Conservation (phyloP, 176 grass and related monocot genomes). For the Aegilops longissima region DNA sequence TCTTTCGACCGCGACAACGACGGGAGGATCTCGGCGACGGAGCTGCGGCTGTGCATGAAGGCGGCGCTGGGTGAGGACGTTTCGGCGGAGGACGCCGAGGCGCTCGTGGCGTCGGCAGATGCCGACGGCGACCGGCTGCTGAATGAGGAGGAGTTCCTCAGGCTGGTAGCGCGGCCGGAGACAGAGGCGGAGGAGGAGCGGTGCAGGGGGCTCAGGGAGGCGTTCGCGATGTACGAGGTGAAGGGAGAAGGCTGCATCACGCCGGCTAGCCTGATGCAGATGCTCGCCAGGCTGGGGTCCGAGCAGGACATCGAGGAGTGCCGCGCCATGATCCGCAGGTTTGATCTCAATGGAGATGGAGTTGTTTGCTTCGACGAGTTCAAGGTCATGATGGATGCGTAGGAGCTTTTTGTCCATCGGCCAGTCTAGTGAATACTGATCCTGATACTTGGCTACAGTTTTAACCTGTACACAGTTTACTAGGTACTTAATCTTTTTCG, state of each 20-base stretch:
- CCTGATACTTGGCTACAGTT: too few relatives aligned
- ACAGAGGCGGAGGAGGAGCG: background rate
- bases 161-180: background rate
- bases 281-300: constrained; percentile 28
- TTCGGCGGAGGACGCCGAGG: constrained; percentile 16
- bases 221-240: constrained; percentile 39
- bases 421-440: too few relatives aligned
- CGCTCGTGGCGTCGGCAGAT: constrained; percentile 2
- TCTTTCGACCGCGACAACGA: constrained; percentile 24
- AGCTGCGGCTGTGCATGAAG: constrained; percentile 31
- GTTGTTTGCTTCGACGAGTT: constrained; percentile 40
- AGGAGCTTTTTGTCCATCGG: background rate
- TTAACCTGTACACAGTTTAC: too few relatives aligned
- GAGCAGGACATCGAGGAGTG: constrained; percentile 37
- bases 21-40: constrained; percentile 19
- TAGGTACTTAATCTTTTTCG: too few relatives aligned
- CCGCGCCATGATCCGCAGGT: constrained; percentile 36
- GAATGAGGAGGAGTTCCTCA: constrained; percentile 23
- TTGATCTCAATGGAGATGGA: constrained; percentile 37
- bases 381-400: constrained; percentile 36
- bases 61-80: constrained; percentile 15
- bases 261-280: constrained; percentile 32
- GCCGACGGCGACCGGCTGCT: constrained; percentile 29
- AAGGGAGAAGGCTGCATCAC: constrained; percentile 38
- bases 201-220: constrained; percentile 1